phyloP scores from a whole-genome alignment of 2,329 filamentous ascomycete species.

The Scopulariopsis brevicaulis region DNA sequence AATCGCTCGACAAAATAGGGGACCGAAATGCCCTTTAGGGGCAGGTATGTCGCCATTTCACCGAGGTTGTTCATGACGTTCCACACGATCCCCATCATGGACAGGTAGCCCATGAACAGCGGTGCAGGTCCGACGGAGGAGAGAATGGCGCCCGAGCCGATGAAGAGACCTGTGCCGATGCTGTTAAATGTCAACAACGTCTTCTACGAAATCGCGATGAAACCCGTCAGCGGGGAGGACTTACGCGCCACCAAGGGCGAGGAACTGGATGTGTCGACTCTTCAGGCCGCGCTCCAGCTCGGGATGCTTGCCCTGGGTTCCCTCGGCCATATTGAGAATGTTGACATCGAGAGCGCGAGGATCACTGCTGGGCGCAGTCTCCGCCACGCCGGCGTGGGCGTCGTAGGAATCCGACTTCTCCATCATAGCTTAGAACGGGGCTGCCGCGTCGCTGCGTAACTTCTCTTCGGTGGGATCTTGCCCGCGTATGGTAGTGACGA shows the following conservation, averaged over 20 bases:
- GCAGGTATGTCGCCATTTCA: conserved; percentile 43
- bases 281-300: conserved; percentile 46
- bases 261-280: conserved; percentile 48
- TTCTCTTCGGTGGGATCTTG: not conserved
- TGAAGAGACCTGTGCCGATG: conserved; percentile 54
- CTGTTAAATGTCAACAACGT: conserved; percentile 15
- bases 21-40: conserved; percentile 43
- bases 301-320: conserved; percentile 16
- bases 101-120: conserved; percentile 56
- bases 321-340: conserved; percentile 9
- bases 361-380: not conserved
- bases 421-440: not conserved
- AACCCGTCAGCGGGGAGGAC: conserved; percentile 7
- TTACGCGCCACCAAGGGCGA: conserved; percentile 37
- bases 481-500: not conserved
- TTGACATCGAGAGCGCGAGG: conserved; percentile 9
- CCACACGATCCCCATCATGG: conserved; percentile 42
- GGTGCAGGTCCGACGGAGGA: conserved; percentile 49
- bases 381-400: not conserved
- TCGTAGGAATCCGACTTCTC: not conserved
- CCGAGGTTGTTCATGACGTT: conserved; percentile 41
- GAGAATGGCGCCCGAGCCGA: conserved; percentile 47
- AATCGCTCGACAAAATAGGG: conserved; percentile 45
- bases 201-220: too few species aligned
- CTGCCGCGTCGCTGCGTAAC: not conserved